Conservation (phyloP, 2,329 filamentous ascomycete species). For the Diaporthe sp. region DNA sequence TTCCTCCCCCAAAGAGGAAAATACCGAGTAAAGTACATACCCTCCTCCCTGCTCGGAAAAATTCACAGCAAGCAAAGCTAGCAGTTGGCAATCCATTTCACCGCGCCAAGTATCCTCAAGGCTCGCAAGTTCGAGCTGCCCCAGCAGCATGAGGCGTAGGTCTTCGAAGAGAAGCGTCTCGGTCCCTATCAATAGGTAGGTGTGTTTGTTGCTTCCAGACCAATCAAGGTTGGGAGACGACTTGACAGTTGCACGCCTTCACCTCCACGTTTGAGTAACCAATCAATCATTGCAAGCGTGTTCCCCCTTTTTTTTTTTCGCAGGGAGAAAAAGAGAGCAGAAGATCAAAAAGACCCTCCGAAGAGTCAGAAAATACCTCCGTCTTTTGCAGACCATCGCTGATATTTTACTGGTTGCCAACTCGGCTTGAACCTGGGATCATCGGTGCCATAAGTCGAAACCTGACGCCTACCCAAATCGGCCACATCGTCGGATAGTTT, state of each 20-base stretch:
- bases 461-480: constrained; percentile 10
- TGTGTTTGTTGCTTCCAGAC: background rate
- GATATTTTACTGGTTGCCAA: constrained; percentile 13
- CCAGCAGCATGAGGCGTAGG: too few relatives aligned
- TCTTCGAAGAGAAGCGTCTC: too few relatives aligned
- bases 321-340: background rate
- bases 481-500: background rate
- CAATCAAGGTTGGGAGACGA: background rate
- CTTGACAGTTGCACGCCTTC: background rate
- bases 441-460: background rate
- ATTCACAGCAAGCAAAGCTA: rapidly evolving
- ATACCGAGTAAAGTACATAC: too few relatives aligned
- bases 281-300: background rate
- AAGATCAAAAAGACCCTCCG: constrained; percentile 17
- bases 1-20: too few relatives aligned
- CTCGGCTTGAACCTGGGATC: background rate
- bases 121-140: background rate
- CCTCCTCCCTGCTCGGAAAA: too few relatives aligned
- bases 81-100: too few relatives aligned
- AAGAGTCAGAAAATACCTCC: constrained; percentile 27
- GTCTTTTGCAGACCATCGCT: constrained; percentile 18
- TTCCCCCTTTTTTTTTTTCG: background rate
- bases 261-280: background rate
- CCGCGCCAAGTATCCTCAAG: background rate
- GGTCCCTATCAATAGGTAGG: background rate